Evolutionary conservation across 176 grass and related monocot species (phyloP).

Genomic region (Stipa capillata): DNA sequence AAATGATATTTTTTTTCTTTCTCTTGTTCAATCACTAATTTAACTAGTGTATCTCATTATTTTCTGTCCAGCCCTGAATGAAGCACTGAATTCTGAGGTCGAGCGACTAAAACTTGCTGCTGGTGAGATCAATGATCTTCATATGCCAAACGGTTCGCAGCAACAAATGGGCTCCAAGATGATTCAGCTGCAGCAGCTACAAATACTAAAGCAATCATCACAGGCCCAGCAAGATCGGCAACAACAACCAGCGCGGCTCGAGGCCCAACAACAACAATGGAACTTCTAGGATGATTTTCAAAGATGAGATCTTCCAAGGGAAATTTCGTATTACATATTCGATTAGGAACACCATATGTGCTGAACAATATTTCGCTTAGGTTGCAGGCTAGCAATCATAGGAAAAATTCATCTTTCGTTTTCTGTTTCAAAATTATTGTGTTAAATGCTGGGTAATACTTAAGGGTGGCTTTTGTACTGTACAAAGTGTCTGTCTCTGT

Average conservation of each 20-base stretch:
- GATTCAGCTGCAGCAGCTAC: slow-evolving; percentile 48
- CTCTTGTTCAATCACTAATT: neutral
- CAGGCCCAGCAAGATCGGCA: slow-evolving; percentile 24
- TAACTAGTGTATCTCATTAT: neutral
- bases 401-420: neutral
- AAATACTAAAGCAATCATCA: slow-evolving; percentile 36
- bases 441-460: slow-evolving; percentile 7
- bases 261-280: slow-evolving; percentile 14
- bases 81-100: slow-evolving; percentile 47
- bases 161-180: slow-evolving; percentile 44
- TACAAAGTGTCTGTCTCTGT: neutral
- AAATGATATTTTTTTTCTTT: neutral
- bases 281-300: slow-evolving; percentile 16
- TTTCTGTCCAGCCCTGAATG: slow-evolving; percentile 77
- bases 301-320: slow-evolving; percentile 1
- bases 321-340: neutral
- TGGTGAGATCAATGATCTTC: slow-evolving; percentile 39
- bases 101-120: slow-evolving; percentile 46
- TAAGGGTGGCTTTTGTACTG: neutral
- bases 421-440: neutral
- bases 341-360: neutral
- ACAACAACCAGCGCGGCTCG: slow-evolving; percentile 9
- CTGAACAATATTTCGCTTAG: slow-evolving; percentile 14
- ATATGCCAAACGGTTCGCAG: slow-evolving; percentile 15
- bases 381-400: neutral